These are phyloP conservation scores for Fusarium pininemorale DNA, from an alignment of 2,329 filamentous ascomycete species.

Conservation along the genomic window DNA sequence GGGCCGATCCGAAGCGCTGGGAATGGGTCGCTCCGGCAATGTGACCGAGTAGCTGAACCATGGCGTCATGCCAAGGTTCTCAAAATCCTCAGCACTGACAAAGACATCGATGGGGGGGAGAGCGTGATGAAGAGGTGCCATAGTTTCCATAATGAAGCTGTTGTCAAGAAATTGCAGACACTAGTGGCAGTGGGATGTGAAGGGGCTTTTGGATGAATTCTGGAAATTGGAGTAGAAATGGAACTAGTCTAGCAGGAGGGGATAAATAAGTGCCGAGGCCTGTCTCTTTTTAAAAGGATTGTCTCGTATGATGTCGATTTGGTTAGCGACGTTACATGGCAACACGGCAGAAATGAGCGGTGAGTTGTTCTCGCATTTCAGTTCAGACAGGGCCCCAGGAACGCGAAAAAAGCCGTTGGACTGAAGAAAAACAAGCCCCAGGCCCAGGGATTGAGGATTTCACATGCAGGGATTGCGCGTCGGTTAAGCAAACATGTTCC, in stretches of 20 bases:
- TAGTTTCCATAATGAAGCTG: constrained; percentile 24
- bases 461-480: background rate
- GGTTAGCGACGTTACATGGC: constrained; percentile 24
- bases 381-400: background rate
- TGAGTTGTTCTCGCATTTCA: constrained; percentile 11
- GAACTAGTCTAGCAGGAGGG: background rate
- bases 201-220: background rate
- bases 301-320: constrained; percentile 13
- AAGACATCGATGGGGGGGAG: constrained; percentile 11
- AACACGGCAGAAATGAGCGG: constrained; percentile 27
- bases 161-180: background rate
- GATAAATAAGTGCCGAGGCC: constrained; percentile 13
- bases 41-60: constrained; percentile 36
- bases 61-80: constrained; percentile 28
- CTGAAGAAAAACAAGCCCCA: background rate
- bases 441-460: background rate
- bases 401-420: constrained; percentile 25
- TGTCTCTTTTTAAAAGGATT: constrained; percentile 6
- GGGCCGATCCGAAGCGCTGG: constrained; percentile 16
- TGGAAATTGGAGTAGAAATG: background rate
- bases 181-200: background rate
- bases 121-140: constrained; percentile 16
- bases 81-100: constrained; percentile 4
- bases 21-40: constrained; percentile 21
- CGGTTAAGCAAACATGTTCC: background rate